phyloP scores from a whole-genome alignment of 2,329 filamentous ascomycete genomes.

The Epicoccum sorghinum region DNA sequence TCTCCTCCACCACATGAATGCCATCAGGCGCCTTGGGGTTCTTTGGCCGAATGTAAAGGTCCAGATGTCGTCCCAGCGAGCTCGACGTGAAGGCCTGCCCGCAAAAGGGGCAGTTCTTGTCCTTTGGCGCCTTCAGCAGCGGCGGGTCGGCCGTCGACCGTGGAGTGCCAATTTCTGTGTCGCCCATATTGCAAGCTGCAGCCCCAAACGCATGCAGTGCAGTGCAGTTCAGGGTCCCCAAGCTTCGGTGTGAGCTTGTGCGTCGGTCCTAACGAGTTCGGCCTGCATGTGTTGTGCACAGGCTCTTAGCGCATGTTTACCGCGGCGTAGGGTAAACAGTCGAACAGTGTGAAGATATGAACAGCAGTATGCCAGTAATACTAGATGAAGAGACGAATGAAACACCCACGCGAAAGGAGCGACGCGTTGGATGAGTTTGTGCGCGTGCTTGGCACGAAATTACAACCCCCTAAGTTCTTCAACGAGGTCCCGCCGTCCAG shows the following conservation, averaged over 20 bases:
- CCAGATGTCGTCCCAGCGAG: slow-evolving; percentile 82
- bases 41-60: slow-evolving; percentile 91
- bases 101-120: slow-evolving; percentile 88
- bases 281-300: slow-evolving; percentile 16
- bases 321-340: slow-evolving; percentile 19
- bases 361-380: not conserved
- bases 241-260: slow-evolving; percentile 22
- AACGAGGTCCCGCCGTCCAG: slow-evolving; percentile 15
- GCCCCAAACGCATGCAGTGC: not conserved
- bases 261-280: slow-evolving; percentile 10
- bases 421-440: slow-evolving; percentile 21
- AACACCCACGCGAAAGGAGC: slow-evolving; percentile 32
- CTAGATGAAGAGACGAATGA: not conserved
- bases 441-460: slow-evolving; percentile 25
- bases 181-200: slow-evolving; percentile 32
- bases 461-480: slow-evolving; percentile 26
- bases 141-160: slow-evolving; percentile 18
- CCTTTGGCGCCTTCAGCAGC: slow-evolving; percentile 67
- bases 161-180: slow-evolving; percentile 39
- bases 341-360: slow-evolving; percentile 14
- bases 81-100: slow-evolving; percentile 90
- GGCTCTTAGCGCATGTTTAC: slow-evolving; percentile 37
- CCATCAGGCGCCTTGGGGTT: slow-evolving; percentile 89
- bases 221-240: slow-evolving; percentile 19
- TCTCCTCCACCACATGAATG: slow-evolving; percentile 87